Evolutionary conservation across 2,329 filamentous ascomycete species (phyloP).

Genomic region (Bipolaris zeicola): DNA sequence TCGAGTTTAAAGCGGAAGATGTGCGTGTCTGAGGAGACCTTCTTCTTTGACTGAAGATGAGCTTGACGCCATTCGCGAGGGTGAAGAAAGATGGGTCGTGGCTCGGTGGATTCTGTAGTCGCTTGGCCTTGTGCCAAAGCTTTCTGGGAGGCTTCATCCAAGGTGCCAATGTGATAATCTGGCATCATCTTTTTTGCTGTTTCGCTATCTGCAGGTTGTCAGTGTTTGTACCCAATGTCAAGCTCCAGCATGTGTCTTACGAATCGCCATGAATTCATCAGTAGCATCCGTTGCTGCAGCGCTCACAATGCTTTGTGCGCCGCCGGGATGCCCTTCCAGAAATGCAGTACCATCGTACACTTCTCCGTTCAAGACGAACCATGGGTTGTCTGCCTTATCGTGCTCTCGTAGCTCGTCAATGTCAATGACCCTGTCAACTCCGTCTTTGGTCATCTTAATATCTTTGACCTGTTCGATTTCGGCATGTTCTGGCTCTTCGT

Average conservation of each 20-base stretch:
- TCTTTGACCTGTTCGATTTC: conserved; percentile 63
- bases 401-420: conserved; percentile 75
- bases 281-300: conserved; percentile 82
- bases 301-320: conserved; percentile 80
- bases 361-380: conserved; percentile 88
- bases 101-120: conserved; percentile 51
- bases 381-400: conserved; percentile 68
- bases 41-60: conserved; percentile 69
- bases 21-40: conserved; percentile 76
- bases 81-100: conserved; percentile 70
- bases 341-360: conserved; percentile 87
- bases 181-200: conserved; percentile 91
- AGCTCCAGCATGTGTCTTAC: conserved; percentile 58
- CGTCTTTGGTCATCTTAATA: conserved; percentile 77
- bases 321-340: conserved; percentile 81
- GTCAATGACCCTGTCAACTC: conserved; percentile 66
- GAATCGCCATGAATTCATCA: conserved; percentile 91
- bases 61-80: conserved; percentile 75
- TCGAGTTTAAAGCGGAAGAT: conserved; percentile 83
- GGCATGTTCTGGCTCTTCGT: conserved; percentile 52
- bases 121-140: conserved; percentile 58
- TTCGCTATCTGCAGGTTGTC: conserved; percentile 71
- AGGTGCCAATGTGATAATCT: conserved; percentile 79
- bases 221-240: conserved; percentile 18
- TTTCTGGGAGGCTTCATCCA: conserved; percentile 65